Conservation (phyloP, 768 basidiomycete genomes). For the Mycena metata region DNA sequence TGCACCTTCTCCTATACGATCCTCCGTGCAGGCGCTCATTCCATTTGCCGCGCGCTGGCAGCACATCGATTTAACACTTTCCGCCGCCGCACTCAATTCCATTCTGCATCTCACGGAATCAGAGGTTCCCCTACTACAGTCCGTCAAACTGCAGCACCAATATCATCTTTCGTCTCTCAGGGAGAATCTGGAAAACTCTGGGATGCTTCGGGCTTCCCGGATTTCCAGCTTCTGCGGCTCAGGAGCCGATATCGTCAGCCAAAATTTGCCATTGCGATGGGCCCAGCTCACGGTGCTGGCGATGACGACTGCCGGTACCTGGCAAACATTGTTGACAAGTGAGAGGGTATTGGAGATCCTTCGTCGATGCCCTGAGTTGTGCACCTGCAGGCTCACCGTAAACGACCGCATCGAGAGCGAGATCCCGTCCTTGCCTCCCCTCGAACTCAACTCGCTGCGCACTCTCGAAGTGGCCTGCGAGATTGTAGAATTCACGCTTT, state of each 20-base stretch:
- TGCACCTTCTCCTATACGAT: background rate
- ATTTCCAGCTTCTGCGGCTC: background rate
- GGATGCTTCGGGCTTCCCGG: background rate
- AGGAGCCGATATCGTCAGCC: background rate
- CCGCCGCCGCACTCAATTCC: background rate
- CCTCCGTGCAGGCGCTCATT: background rate
- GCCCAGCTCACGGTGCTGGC: background rate
- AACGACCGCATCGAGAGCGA: background rate
- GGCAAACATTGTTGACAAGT: background rate
- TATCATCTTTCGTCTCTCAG: background rate
- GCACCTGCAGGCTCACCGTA: background rate
- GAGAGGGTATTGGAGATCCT: background rate
- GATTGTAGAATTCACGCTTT: too few relatives aligned
- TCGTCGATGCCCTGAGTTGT: background rate
- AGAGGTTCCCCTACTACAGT: background rate
- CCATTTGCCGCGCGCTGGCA: background rate
- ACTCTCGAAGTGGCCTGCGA: background rate
- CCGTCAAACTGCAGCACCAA: background rate
- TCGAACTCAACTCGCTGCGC: background rate
- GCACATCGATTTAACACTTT: background rate
- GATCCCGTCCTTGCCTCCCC: too few relatives aligned
- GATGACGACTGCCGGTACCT: background rate
- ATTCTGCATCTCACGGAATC: background rate
- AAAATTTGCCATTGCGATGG: background rate
- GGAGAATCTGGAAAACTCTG: background rate